phyloP scores from a whole-genome alignment of 2,329 filamentous ascomycete species.

The Orbilia brochopaga region DNA sequence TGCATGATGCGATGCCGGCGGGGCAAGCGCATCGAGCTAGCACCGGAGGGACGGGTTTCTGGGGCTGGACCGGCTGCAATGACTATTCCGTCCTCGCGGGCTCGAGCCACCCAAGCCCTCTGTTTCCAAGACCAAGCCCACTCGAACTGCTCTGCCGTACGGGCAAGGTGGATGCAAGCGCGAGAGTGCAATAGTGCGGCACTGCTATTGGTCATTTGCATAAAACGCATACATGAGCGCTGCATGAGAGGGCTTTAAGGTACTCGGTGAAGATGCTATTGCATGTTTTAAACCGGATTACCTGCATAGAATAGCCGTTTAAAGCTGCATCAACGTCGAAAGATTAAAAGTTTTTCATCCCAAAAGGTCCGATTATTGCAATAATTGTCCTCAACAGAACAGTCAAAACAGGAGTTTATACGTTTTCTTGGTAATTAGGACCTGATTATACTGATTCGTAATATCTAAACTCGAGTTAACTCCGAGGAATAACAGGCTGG shows the following conservation, averaged over 20 bases:
- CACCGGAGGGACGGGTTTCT: slow-evolving; percentile 2
- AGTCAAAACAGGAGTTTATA: not conserved
- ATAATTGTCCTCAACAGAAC: slow-evolving; percentile 3
- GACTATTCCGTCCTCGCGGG: slow-evolving; percentile 5
- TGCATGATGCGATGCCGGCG: slow-evolving; percentile 10
- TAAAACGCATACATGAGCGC: not conserved
- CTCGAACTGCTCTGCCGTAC: not conserved
- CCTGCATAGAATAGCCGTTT: not conserved
- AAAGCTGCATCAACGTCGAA: too few species aligned
- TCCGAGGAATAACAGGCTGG: slow-evolving; percentile 15
- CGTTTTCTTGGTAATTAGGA: slow-evolving; percentile 4
- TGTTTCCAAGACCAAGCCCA: not conserved
- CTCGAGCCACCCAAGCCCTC: slow-evolving; percentile 10
- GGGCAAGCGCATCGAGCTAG: slow-evolving; percentile 3
- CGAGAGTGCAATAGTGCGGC: slow-evolving; percentile 21
- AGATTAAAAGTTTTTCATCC: too few species aligned
- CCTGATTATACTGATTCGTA: not conserved
- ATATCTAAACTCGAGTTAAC: slow-evolving; percentile 11
- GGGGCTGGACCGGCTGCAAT: slow-evolving; percentile 10
- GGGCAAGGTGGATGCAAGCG: slow-evolving; percentile 15
- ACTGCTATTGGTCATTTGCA: slow-evolving; percentile 5
- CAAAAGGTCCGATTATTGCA: not conserved
- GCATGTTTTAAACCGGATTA: slow-evolving; percentile 1
- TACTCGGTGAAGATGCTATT: not conserved
- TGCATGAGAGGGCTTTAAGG: slow-evolving; percentile 7